Evolutionary conservation across 1,284 basidiomycete species (phyloP).

Genomic region (Ganoderma lucidum): DNA sequence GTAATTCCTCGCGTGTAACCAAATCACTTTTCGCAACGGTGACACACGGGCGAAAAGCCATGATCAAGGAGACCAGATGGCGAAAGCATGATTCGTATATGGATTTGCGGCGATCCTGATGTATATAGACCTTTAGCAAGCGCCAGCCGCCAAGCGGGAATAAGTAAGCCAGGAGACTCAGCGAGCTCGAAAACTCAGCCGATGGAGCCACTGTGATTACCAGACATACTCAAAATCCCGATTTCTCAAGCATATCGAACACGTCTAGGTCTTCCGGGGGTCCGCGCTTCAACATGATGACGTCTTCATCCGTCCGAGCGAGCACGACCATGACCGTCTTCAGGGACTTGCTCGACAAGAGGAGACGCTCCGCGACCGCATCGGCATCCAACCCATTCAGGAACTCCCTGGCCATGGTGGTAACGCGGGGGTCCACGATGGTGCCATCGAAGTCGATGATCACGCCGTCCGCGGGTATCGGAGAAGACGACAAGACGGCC

Average conservation of each 20-base stretch:
- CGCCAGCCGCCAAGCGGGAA: background rate
- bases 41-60: too few relatives aligned
- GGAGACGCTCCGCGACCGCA: background rate
- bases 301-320: background rate
- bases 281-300: background rate
- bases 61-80: too few relatives aligned
- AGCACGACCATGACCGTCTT: background rate
- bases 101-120: background rate
- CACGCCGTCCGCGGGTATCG: background rate
- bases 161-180: background rate
- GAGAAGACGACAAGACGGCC: background rate
- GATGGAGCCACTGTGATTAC: background rate
- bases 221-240: background rate
- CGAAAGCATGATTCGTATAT: too few relatives aligned
- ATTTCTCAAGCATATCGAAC: background rate
- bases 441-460: background rate
- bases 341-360: background rate
- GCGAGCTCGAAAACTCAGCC: background rate
- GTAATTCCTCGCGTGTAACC: too few relatives aligned
- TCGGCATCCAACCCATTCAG: background rate
- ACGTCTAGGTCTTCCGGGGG: background rate
- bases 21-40: too few relatives aligned
- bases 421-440: background rate
- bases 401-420: background rate
- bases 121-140: background rate